Evolutionary conservation across 139 green algal species (phyloP).

Genomic region (Chlamydomonas schloesseri): DNA sequence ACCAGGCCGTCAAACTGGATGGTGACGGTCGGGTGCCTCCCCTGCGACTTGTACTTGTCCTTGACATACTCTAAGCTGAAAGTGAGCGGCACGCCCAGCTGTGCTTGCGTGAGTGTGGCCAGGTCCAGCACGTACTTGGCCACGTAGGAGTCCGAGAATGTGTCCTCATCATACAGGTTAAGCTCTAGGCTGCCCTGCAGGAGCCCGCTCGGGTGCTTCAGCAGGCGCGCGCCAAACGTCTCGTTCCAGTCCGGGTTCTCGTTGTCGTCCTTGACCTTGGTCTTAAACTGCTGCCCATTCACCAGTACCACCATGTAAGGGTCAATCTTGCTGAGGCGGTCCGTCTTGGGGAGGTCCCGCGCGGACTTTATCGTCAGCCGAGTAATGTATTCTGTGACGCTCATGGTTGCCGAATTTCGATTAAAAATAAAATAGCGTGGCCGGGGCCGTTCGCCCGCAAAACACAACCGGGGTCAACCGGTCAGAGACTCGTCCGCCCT

Average conservation of each 20-base stretch:
- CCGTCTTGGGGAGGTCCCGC: slow-evolving; percentile 18
- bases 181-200: slow-evolving; percentile 3
- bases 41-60: slow-evolving; percentile 45
- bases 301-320: slow-evolving; percentile 34
- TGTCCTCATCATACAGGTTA: slow-evolving; percentile 33
- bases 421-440: too few species aligned
- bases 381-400: slow-evolving; percentile 25
- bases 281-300: slow-evolving; percentile 36
- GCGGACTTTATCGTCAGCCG: slow-evolving; percentile 23
- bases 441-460: too few species aligned
- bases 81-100: slow-evolving; percentile 23
- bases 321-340: slow-evolving; percentile 35
- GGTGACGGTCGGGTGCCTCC: slow-evolving; percentile 9
- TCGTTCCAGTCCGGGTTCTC: slow-evolving; percentile 36
- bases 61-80: slow-evolving; percentile 42
- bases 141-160: slow-evolving; percentile 21
- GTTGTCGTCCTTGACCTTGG: slow-evolving; percentile 37
- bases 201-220: neutral
- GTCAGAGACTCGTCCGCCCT: too few species aligned
- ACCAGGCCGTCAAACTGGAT: slow-evolving; percentile 28
- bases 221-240: neutral
- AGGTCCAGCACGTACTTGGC: neutral
- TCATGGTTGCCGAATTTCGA: neutral
- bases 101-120: neutral
- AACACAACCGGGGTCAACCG: too few species aligned